These are phyloP conservation scores for Tilletia indica DNA, from an alignment of 1,284 basidiomycete species.

Conservation along the genomic window DNA sequence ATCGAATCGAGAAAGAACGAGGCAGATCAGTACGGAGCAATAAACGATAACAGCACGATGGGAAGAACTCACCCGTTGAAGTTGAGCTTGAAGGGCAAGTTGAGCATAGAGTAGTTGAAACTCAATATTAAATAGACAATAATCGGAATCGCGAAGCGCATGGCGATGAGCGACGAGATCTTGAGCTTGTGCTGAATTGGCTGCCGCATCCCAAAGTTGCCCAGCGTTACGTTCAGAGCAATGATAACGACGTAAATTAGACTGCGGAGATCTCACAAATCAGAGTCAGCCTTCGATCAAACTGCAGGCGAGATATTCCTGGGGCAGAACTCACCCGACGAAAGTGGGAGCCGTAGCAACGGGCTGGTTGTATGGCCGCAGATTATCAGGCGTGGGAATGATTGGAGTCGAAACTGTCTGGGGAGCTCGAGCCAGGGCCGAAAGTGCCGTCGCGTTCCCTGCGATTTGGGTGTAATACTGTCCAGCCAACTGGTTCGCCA, in stretches of 20 bases:
- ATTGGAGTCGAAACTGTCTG: conserved; percentile 64
- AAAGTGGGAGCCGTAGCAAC: conserved; percentile 72
- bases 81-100: conserved; percentile 46
- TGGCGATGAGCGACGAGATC: conserved; percentile 35
- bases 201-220: conserved; percentile 33
- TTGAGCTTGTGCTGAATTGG: conserved; percentile 36
- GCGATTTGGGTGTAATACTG: conserved; percentile 32
- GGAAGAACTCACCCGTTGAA: conserved; percentile 29
- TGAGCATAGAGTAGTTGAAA: conserved; percentile 47
- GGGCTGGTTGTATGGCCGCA: conserved; percentile 68
- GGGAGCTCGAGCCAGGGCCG: conserved; percentile 64
- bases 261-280: conserved; percentile 37
- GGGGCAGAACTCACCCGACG: conserved; percentile 58
- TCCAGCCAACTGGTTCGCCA: conserved; percentile 28
- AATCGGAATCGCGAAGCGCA: conserved; percentile 41
- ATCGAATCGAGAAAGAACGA: not conserved
- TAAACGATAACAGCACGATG: not conserved
- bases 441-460: conserved; percentile 58
- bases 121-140: conserved; percentile 40
- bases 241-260: conserved; percentile 71
- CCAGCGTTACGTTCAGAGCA: conserved; percentile 53
- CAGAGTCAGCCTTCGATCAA: too few relatives aligned
- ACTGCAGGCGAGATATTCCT: too few relatives aligned
- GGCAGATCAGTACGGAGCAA: not conserved
- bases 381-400: conserved; percentile 63